Evolutionary conservation across 164 flowering plant genomes (phyloP).

Genomic region (Macadamia tetraphylla): DNA sequence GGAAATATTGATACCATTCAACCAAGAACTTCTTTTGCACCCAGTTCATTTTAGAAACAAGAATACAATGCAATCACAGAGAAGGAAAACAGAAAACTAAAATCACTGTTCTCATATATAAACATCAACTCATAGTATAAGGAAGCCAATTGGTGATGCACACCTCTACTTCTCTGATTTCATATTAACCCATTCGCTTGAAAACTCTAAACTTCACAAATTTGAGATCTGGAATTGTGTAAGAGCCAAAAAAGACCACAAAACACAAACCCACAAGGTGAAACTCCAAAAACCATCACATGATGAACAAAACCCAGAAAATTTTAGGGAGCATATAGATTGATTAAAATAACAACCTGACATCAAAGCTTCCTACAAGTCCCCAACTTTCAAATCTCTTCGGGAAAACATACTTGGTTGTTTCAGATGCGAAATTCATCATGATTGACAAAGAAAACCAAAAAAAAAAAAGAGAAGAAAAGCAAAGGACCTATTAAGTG

Average conservation of each 20-base stretch:
- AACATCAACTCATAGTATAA: too few species aligned
- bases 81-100: too few species aligned
- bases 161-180: slow-evolving; percentile 90
- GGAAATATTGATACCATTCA: too few species aligned
- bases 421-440: slow-evolving; percentile 55
- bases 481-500: not conserved
- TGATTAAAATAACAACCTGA: not conserved
- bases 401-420: slow-evolving; percentile 67
- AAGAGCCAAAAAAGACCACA: not conserved
- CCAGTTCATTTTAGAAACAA: too few species aligned
- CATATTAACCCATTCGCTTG: slow-evolving; percentile 51
- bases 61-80: too few species aligned
- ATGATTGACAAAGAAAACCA: slow-evolving; percentile 42
- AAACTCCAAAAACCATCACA: not conserved
- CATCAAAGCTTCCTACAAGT: slow-evolving; percentile 64
- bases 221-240: slow-evolving; percentile 80
- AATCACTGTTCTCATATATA: too few species aligned
- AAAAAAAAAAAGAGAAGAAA: not conserved
- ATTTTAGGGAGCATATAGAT: not conserved
- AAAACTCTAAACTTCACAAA: slow-evolving; percentile 67
- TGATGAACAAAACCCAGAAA: not conserved
- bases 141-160: not conserved
- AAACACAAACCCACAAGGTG: slow-evolving; percentile 2
- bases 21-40: too few species aligned
- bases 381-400: slow-evolving; percentile 56